Base-by-base conservation (phyloP, 164 flowering plant species). In the Protea cynaroides region DNA sequence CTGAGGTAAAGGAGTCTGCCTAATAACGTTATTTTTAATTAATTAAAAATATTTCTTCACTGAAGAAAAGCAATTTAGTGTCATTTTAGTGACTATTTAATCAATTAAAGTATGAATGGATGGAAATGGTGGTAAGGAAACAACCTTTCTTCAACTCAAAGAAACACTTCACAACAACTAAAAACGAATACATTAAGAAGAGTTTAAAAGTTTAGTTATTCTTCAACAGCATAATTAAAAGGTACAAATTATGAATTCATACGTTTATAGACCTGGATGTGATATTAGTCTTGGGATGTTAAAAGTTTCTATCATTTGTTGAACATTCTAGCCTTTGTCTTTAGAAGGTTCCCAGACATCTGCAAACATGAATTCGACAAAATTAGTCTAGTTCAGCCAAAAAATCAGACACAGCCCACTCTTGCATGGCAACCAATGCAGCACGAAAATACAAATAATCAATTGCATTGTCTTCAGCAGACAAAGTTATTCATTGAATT, bases 141-240 rank as follows among this genome's bases (percentile, higher is more conserved):
- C 21, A 6, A 38, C 25, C 49, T 59, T 38, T 21, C 47, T 59
- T 37, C 58, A 29, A 37, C 23, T 17, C n/a, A 23, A 61, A 37
- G 7, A 61, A 61, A 61, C 22, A 62, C 25, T 23, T 49, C 43
- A 2, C 1, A 18, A 21, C 54, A 23, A 47, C 54, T 23, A 8
- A 59, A 5, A 8, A 29, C 56, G 50, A 50, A 49, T 18, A 62
- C 15, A 47, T 46, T 12, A 7, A 50, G n/a, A 23, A 62, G 7
- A n/a, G 50, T 17, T 6, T 17, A 3, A 61, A 47, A 62, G 56
- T 34, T 50, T 38, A 40, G 17, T 22, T 55, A 22, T 54, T 13
- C n/a, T 55, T 23, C 11, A 4, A 62, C 56, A 62, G 34, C 63
- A 61, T 29, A n/a, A n/a, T n/a, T n/a, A 34, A 62, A 36, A 62